These are phyloP conservation scores for Coelastrella sp. DNA, from an alignment of 139 green algal species.

Conservation along the genomic window DNA sequence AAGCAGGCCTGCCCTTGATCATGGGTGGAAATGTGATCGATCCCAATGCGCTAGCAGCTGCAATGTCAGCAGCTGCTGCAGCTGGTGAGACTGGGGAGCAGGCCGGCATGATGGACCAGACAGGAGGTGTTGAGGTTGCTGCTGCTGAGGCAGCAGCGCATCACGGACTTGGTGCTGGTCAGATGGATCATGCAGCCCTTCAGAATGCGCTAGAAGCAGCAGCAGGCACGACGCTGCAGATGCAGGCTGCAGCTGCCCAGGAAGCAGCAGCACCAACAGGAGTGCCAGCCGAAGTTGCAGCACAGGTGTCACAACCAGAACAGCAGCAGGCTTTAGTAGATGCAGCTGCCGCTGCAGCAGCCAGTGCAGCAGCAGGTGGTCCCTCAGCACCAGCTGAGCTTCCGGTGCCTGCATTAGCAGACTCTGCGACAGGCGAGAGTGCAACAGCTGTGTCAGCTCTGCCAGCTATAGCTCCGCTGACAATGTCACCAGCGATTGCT, in stretches of 20 bases:
- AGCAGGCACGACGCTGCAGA: neutral
- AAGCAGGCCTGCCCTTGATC: slow-evolving; percentile 7
- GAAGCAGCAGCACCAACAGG: neutral
- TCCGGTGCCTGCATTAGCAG: neutral
- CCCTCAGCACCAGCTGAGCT: neutral
- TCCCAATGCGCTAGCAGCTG: slow-evolving; percentile 22
- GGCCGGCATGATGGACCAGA: neutral
- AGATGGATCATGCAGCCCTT: neutral
- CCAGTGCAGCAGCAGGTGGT: neutral
- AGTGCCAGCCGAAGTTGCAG: slow-evolving; percentile 8
- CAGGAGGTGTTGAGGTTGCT: neutral
- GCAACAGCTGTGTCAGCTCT: neutral
- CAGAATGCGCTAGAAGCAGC: neutral
- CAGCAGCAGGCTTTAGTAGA: slow-evolving; percentile 5
- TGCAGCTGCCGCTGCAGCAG: slow-evolving; percentile 9
- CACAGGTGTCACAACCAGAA: neutral
- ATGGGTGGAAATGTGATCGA: slow-evolving; percentile 37
- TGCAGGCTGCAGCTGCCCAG: neutral
- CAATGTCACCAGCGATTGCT: slow-evolving; percentile 25
- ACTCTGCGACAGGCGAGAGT: neutral
- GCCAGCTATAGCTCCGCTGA: slow-evolving; percentile 24
- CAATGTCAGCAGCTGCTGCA: slow-evolving; percentile 3
- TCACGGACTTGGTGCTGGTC: neutral
- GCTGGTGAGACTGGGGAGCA: neutral
- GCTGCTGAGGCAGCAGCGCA: slow-evolving; percentile 2